Evolutionary conservation across 805 yeast genomes (phyloP).

Genomic region (Candida patagonica): DNA sequence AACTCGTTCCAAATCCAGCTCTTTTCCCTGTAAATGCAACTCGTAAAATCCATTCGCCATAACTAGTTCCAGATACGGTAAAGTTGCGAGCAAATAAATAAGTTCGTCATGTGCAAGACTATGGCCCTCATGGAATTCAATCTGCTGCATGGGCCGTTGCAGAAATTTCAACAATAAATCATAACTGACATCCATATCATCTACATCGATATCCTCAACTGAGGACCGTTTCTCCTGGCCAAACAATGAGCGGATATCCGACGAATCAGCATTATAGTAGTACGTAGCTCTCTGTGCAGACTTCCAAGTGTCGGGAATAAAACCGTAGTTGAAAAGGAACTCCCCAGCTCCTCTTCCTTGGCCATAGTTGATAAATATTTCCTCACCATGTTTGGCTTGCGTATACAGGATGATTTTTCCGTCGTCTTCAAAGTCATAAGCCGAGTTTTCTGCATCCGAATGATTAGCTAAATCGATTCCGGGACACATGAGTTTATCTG

Average conservation of each 20-base stretch:
- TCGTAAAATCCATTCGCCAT: slow-evolving; percentile 13
- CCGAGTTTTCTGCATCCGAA: slow-evolving; percentile 21
- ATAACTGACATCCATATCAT: slow-evolving; percentile 15
- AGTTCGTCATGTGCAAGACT: slow-evolving; percentile 20
- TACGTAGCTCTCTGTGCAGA: slow-evolving; percentile 9
- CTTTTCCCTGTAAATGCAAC: slow-evolving; percentile 15
- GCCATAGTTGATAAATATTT: slow-evolving; percentile 31
- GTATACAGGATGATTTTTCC: slow-evolving; percentile 12
- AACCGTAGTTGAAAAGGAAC: slow-evolving; percentile 33
- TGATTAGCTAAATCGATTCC: slow-evolving; percentile 48
- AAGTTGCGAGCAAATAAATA: slow-evolving; percentile 18
- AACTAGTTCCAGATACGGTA: slow-evolving; percentile 16
- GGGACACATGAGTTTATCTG: slow-evolving; percentile 42
- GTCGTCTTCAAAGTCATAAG: slow-evolving; percentile 28
- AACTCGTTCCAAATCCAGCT: slow-evolving; percentile 16
- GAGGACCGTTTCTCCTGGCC: slow-evolving; percentile 12
- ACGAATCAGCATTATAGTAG: slow-evolving; percentile 16
- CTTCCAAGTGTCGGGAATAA: slow-evolving; percentile 22
- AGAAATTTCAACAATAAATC: slow-evolving; percentile 19
- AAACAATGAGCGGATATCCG: slow-evolving; percentile 13
- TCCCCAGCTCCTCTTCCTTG: slow-evolving; percentile 27
- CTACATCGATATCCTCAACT: slow-evolving; percentile 2
- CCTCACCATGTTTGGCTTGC: slow-evolving; percentile 15
- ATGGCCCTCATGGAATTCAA: slow-evolving; percentile 4
- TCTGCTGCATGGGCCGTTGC: slow-evolving; percentile 13